Evolutionary conservation across 306 rosid species (phyloP), one percentile per base, ranked within the genome.

Genomic region (Prunus campanulata): DNA sequence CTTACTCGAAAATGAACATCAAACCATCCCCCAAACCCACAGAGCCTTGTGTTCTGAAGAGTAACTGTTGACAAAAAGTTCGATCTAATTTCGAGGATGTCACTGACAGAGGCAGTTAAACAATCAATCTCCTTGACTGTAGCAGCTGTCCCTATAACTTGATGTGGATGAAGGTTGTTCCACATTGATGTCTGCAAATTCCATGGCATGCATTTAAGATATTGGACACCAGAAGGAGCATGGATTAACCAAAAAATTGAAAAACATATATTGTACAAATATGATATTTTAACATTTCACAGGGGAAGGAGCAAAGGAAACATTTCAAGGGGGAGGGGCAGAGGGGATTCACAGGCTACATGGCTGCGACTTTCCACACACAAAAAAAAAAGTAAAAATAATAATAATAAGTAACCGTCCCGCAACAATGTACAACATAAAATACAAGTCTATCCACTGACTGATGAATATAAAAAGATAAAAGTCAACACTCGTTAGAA

Each of bases 1-100:
- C 93, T 89, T 85, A 96, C 98, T 79, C 93, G 88, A 84, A 96
- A 96, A 80, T 91, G 98, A 55, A 92, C 98, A 87, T 96, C 99
- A 81, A 96, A 96, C 99, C 99, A 96, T 82, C 99, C 99, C 47
- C 88, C 97, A 29, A 84, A 87, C 59, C 98, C 99, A 44, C 93
- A 91, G 76, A 96, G 76, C 80, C 91, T 85, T 66, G 93, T 64
- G 82, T 83, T 86, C 22, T 88, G 89, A 42, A 68, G 50, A 55
- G 86, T 86, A 80, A 92, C 82, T 63, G 97, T 83, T 18, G 87
- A 80, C 16, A 72, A 74, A 82, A 91, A 76, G 47, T 81, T 83
- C 67, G 96, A 85, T 68, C 77, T 84, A 20, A 96, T 87, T 90
- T 92, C 86, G 55, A 89, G 88, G 74, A 96, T 91, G 76, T 92